Percentiles rank a stretch among this genome's conserved stretches.
These are phyloP conservation scores for Ophiostoma sp. DNA, from an alignment of 2,329 filamentous ascomycete species.

Conservation along the genomic window DNA sequence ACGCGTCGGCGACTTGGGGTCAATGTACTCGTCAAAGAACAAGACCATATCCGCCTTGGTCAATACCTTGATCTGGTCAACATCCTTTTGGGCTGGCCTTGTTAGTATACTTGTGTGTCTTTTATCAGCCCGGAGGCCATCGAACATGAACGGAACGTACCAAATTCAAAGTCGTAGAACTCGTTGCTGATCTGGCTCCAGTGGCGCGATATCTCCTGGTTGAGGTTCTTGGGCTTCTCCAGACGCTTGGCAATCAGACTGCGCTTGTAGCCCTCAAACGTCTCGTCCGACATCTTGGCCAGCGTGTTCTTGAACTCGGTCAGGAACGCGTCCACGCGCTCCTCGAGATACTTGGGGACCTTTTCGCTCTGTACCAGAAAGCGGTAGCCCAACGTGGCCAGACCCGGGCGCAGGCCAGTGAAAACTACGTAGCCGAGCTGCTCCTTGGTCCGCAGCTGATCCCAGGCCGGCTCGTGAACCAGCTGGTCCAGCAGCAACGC, in stretches of 20 bases:
- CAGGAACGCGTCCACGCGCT: constrained; percentile 81
- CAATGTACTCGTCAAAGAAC: constrained; percentile 73
- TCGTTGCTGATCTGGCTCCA: constrained; percentile 83
- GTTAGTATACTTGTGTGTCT: neutral
- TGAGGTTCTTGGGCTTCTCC: constrained; percentile 88
- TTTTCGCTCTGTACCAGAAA: constrained; percentile 93
- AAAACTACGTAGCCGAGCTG: constrained; percentile 97
- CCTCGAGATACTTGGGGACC: constrained; percentile 75
- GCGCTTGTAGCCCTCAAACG: constrained; percentile 87
- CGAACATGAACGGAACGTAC: constrained; percentile 46
- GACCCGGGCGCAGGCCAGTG: constrained; percentile 64
- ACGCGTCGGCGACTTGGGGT: constrained; percentile 63
- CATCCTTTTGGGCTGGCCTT: constrained; percentile 64
- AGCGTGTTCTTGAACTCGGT: constrained; percentile 59
- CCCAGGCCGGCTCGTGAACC: constrained; percentile 86
- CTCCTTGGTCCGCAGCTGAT: constrained; percentile 92
- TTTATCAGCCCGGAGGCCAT: too few species aligned
- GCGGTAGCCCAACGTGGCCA: constrained; percentile 78
- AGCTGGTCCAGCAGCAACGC: constrained; percentile 81
- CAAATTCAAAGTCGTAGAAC: constrained; percentile 81
- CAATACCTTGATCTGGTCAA: constrained; percentile 63
- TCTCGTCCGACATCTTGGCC: constrained; percentile 68
- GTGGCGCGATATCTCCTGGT: constrained; percentile 74
- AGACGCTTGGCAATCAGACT: constrained; percentile 80
- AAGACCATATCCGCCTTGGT: constrained; percentile 73